Base-by-base conservation (phyloP, 2,329 filamentous ascomycete genomes). In the Penicillium sp. region DNA sequence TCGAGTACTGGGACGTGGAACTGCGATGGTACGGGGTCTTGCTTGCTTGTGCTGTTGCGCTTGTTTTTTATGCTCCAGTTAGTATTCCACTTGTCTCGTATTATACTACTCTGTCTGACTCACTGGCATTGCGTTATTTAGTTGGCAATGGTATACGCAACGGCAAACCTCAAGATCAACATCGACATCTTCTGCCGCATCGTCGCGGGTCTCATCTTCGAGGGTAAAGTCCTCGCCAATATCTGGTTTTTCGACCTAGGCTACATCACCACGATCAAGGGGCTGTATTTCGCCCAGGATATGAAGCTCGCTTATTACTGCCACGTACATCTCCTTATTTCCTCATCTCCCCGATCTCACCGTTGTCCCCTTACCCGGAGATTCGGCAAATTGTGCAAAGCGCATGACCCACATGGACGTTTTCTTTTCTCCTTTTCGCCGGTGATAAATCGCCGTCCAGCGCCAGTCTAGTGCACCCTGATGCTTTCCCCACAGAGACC, bases 141-240 rank as follows among this genome's bases (percentile, higher is more conserved):
- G 70, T 54, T 71, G 26, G 67, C 70, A 4, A 47, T 71, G n/a
- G 65, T 72, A 2, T 72, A 70, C 45, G 70, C 65, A 6, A 71
- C 69, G 4, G 63, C 69, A 5, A 72, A 71, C 46, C 48, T 69
- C 5, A 72, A 72, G 30, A 71, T 72, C 52, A 71, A 71, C 21
- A 72, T 72, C 31, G 70, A 72, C 29, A 66, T 72, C 19, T 67
- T 72, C 50, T 72, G 70, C 38, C 68, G 70, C 7, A 71, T 72
- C 31, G 58, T 75, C 7, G 72, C 70, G 5, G 73, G 73, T 0
- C 73, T 71, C 26, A 67, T 73, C 31, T 75, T 71, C 41, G 67
- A 71, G n/a, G 71, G 72, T 11, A 69, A 69, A 52, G 66, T 73
- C n/a, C 64, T 75, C n/a, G 71, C 70, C 30, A 75, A 75, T 38